Base-by-base conservation (phyloP, 805 yeast species). In the Sugiyamaella valdiviana region DNA sequence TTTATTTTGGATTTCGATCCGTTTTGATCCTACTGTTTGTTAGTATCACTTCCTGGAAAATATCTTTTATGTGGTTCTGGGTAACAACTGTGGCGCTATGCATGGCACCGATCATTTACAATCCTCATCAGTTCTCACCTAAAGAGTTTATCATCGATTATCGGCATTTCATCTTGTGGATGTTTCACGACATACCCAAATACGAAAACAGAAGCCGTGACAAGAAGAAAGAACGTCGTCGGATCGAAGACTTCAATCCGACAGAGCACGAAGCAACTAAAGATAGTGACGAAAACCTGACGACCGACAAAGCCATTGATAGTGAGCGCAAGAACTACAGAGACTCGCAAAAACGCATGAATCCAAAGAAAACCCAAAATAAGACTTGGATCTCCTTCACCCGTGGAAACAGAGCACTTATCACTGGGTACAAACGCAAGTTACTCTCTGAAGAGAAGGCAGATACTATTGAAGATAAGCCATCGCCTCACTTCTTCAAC, bases 11-110 rank as follows among this genome's bases (percentile, higher is more conserved):
- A 1, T 72, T 77, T 1, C 62, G 72, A 2, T 72, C 78, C 21
- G 65, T 78, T 38, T 56, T 77, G 48, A 61, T 82, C 53, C 71
- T 85, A 39, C 56, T 81, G 3, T 82, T 77, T 57, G 72, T 80
- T 37, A 75, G 86, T 2, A 57, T 79, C 12, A 68, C 79, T 0
- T 77, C 81, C 75, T 85, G 90, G 89, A 76, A 84, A 72, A 81
- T 93, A 21, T 83, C 95, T 40, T 74, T 88, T 56, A 70, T 89
- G 49, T 89, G 96, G 95, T 89, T 89, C 77, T 89, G 96, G 96
- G 82, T 89, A 49, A 83, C 95, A 12, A 74, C 86, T 54, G 76
- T 88, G 23, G 82, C 96, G 1, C 74, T 90, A 62, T 76, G 87
- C 72, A 77, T 87, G 58, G 80, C 96, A 45, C 97, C 97, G 59